Conservation (phyloP, 257 asterid genomes). For the Avicennia marina region DNA sequence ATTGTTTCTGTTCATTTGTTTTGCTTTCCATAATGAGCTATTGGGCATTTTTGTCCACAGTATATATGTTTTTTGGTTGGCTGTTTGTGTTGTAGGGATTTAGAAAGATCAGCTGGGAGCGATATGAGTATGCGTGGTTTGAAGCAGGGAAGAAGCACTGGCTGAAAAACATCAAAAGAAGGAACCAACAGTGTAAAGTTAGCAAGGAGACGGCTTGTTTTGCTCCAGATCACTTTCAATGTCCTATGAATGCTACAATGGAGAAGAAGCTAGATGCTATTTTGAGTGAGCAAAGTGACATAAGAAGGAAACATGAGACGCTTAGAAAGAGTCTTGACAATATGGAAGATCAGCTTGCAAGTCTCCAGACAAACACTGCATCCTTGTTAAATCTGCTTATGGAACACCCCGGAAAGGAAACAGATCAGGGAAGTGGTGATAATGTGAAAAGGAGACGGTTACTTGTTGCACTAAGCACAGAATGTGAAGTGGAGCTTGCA, state of each 20-base stretch:
- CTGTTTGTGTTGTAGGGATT: slow-evolving; percentile 41
- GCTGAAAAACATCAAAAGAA: slow-evolving; percentile 37
- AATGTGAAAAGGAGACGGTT: slow-evolving; percentile 5
- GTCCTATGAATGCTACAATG: not conserved
- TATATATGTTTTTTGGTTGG: too few relatives aligned
- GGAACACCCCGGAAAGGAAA: slow-evolving; percentile 13
- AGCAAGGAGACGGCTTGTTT: not conserved
- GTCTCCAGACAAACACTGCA: slow-evolving; percentile 7
- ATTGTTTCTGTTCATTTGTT: too few relatives aligned
- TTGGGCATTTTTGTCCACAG: too few relatives aligned
- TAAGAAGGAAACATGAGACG: slow-evolving; percentile 30
- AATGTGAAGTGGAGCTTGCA: not conserved
- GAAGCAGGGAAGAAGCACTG: slow-evolving; percentile 36
- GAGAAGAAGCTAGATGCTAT: slow-evolving; percentile 24
- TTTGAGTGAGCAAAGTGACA: slow-evolving; percentile 23
- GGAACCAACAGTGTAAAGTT: slow-evolving; percentile 13
- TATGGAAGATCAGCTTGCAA: slow-evolving; percentile 19
- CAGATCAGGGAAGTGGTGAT: slow-evolving; percentile 10
- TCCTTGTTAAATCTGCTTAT: slow-evolving; percentile 15
- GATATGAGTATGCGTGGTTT: slow-evolving; percentile 39
- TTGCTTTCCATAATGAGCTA: too few relatives aligned
- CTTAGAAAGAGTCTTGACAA: slow-evolving; percentile 20
- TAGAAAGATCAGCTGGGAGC: slow-evolving; percentile 28
- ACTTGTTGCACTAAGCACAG: not conserved
- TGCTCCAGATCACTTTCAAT: slow-evolving; percentile 6